Base-by-base conservation (phyloP, 371 early-diverging fungal genomes). In the Mucor saturninus region DNA sequence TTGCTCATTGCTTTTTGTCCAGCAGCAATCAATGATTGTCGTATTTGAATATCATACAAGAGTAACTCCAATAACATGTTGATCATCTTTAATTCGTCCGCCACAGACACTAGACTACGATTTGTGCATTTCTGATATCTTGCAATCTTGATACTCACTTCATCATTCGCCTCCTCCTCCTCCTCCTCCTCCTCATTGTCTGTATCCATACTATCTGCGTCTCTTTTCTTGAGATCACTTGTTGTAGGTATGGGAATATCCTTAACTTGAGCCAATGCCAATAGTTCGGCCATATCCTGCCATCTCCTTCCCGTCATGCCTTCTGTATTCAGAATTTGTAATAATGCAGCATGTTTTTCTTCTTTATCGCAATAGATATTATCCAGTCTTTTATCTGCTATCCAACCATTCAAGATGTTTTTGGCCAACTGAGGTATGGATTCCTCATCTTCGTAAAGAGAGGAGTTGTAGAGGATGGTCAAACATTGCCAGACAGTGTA, bases 221-320 rank as follows among this genome's bases (percentile, higher is more conserved):
- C 43, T n/a, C 15, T 42, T 32, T 38, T 14, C 43, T n/a, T 21
- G 4, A 54, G n/a, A 7, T 46, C 39, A 21, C 26, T 51, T 4
- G 50, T 29, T 7, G 73, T 72, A 38, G 68, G 71, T 7, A 67
- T 35, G 11, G 74, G 67, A 15, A 75, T 26, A 59, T 64, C 60
- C 5, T 54, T 42, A 13, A 54, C 56, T 2, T 69, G 67, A 4
- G 68, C 67, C 9, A 57, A 32, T 15, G 53, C 54, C 15, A 75
- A 26, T 28, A 73, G 29, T 35, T 64, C 70, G 2, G 67, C 68
- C 8, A 75, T 53, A 56, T 72, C 74, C 35, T 69, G 62, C 79
- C 79, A 79, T 39, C 68, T 58, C 39, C 31, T 38, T 14, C 56
- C 52, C 8, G 69, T 58, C 67, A 79, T 68, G 5, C 79, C 78